These are phyloP conservation scores for Thelonectria olida DNA, from an alignment of 2,329 filamentous ascomycete genomes.

Conservation along the genomic window DNA sequence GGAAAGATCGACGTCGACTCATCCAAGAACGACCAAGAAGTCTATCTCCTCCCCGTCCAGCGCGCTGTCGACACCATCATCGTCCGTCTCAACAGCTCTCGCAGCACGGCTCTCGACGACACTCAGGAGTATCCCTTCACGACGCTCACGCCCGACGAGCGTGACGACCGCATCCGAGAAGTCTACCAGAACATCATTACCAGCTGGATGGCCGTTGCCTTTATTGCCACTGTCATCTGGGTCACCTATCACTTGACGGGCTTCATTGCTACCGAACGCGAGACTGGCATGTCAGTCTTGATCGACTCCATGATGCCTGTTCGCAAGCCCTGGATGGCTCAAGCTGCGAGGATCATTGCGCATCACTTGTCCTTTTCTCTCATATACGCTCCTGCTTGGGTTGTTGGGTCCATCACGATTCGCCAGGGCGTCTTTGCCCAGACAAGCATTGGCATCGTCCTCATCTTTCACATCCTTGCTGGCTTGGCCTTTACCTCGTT, in stretches of 20 bases:
- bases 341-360: constrained; percentile 79
- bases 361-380: constrained; percentile 83
- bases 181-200: constrained; percentile 77
- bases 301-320: constrained; percentile 93
- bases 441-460: constrained; percentile 71
- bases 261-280: constrained; percentile 84
- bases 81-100: constrained; percentile 58
- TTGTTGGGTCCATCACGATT: constrained; percentile 76
- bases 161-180: constrained; percentile 70
- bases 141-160: constrained; percentile 72
- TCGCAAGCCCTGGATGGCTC: constrained; percentile 76
- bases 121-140: constrained; percentile 80
- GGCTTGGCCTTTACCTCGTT: constrained; percentile 82
- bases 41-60: constrained; percentile 84
- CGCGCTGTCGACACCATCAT: constrained; percentile 81
- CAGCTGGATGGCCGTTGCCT: constrained; percentile 79
- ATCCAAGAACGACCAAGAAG: constrained; percentile 76
- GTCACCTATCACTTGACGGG: constrained; percentile 89
- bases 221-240: constrained; percentile 82
- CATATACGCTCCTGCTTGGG: constrained; percentile 85
- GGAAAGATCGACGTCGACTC: constrained; percentile 69
- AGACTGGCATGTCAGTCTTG: constrained; percentile 86
- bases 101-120: constrained; percentile 48
- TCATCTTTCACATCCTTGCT: constrained; percentile 79
- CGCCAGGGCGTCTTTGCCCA: constrained; percentile 70